phyloP scores from a whole-genome alignment of 1,139 yeast species.

The Diutina siamensis region DNA sequence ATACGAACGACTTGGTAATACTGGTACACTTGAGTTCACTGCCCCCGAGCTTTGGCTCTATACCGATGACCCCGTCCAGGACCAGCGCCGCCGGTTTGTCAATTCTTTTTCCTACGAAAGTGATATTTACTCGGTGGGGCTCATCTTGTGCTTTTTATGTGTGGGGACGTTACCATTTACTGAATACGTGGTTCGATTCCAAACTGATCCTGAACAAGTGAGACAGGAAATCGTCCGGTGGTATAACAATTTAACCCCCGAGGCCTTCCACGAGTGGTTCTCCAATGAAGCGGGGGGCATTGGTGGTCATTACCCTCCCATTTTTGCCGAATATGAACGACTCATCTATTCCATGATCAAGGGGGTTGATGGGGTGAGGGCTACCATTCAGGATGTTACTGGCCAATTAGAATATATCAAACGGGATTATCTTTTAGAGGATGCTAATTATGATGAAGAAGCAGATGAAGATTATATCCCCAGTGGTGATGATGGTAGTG shows the following conservation, averaged over 20 bases:
- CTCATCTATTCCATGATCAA: slow-evolving; percentile 24
- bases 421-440: slow-evolving; percentile 9
- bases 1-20: slow-evolving; percentile 42
- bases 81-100: slow-evolving; percentile 8
- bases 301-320: slow-evolving; percentile 8
- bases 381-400: slow-evolving; percentile 14
- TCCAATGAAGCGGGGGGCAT: slow-evolving; percentile 8
- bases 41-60: slow-evolving; percentile 66
- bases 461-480: neutral
- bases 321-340: slow-evolving; percentile 13
- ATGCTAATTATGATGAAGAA: neutral
- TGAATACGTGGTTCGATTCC: slow-evolving; percentile 15
- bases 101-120: slow-evolving; percentile 39
- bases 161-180: slow-evolving; percentile 58
- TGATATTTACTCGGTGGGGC: slow-evolving; percentile 74
- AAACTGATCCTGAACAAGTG: slow-evolving; percentile 19
- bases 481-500: neutral
- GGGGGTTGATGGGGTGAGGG: slow-evolving; percentile 13
- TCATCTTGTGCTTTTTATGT: slow-evolving; percentile 64
- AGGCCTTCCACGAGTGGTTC: slow-evolving; percentile 20
- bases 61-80: slow-evolving; percentile 11
- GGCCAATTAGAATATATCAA: slow-evolving; percentile 15
- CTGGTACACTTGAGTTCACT: slow-evolving; percentile 79
- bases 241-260: slow-evolving; percentile 16
- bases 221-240: slow-evolving; percentile 20